These are phyloP conservation scores for Cladosporium phlei DNA, from an alignment of 2,329 filamentous ascomycete genomes.

Conservation along the genomic window DNA sequence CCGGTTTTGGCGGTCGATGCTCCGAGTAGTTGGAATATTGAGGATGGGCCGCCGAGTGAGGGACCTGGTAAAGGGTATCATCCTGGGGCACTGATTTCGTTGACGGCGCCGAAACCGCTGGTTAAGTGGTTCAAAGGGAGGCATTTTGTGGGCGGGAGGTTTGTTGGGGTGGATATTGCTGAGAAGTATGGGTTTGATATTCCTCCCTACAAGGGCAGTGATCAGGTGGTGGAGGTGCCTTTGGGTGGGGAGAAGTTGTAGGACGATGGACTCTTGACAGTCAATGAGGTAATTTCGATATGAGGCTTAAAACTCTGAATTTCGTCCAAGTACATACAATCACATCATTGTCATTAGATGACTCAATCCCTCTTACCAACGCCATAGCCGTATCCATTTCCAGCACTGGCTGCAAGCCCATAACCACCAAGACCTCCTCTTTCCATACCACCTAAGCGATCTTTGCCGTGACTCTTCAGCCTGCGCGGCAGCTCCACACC, in stretches of 20 bases:
- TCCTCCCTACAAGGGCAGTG: conserved; percentile 76
- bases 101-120: conserved; percentile 90
- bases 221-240: conserved; percentile 79
- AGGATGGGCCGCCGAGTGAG: conserved; percentile 70
- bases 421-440: conserved; percentile 40
- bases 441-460: conserved; percentile 41
- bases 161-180: conserved; percentile 71
- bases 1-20: conserved; percentile 88
- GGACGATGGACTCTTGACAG: too few relatives aligned
- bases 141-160: conserved; percentile 90
- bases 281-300: too few relatives aligned
- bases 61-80: conserved; percentile 77
- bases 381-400: conserved; percentile 38
- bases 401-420: conserved; percentile 29
- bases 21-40: conserved; percentile 92
- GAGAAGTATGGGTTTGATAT: conserved; percentile 82
- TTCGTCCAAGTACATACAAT: too few relatives aligned
- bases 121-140: conserved; percentile 77
- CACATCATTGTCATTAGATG: not conserved
- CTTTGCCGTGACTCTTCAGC: conserved; percentile 54
- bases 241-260: conserved; percentile 47
- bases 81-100: conserved; percentile 73
- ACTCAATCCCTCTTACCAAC: conserved; percentile 41
- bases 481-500: conserved; percentile 49
- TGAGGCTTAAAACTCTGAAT: too few relatives aligned